Conservation (phyloP, 176 grass and related monocot genomes). For the Oryza meyeriana region DNA sequence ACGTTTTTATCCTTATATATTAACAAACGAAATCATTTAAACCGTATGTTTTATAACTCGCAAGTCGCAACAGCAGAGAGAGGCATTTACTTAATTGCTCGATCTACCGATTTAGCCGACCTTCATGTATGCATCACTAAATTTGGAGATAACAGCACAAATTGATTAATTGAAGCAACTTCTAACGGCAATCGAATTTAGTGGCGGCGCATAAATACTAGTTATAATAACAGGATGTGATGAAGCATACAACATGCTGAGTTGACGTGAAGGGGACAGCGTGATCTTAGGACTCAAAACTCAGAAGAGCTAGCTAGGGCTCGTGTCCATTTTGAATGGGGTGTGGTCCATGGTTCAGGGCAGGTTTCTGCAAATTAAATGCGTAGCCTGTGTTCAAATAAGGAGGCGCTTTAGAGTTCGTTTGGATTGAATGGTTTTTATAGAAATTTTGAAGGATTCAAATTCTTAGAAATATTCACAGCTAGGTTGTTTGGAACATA, state of each 20-base stretch:
- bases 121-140: neutral
- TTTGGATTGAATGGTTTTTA: too few species aligned
- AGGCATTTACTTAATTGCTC: too few species aligned
- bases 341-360: neutral
- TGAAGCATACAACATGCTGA: neutral
- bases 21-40: too few species aligned
- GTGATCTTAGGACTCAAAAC: neutral
- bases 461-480: too few species aligned
- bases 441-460: too few species aligned
- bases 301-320: neutral
- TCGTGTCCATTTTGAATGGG: neutral
- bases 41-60: too few species aligned
- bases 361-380: neutral
- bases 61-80: too few species aligned
- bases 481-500: too few species aligned
- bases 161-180: neutral
- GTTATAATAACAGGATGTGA: neutral
- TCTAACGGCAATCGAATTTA: neutral
- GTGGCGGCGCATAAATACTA: constrained; percentile 20
- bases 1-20: too few species aligned
- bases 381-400: too few species aligned
- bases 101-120: neutral
- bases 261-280: neutral
- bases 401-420: too few species aligned
- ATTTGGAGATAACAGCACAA: neutral